Evolutionary conservation across 1,284 basidiomycete species (phyloP), one percentile per base, ranked within the genome.

Genomic region (Trichosporon sp.): DNA sequence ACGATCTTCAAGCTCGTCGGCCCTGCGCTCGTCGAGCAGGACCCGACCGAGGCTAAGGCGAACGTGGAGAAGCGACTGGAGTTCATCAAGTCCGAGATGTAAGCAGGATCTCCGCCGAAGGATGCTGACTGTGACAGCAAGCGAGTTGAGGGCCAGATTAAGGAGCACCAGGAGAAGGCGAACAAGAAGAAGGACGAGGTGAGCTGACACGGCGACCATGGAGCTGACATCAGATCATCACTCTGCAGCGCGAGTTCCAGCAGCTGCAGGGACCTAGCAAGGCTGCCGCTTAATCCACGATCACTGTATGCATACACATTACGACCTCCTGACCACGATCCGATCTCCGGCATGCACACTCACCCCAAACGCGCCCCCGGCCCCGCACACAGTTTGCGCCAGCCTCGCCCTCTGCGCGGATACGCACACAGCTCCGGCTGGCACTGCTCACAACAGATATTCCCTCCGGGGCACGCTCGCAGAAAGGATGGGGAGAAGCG

Each of bases 21-120:
- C 0, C 93, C 94, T 1, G 91, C 95, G 1, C 87, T 99, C 25
- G 89, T 98, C 7, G 89, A 91, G 76, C 96, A 98, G 83, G 95
- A 98, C 73, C 89, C 90, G 75, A 82, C 83, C 5, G 97, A 98
- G 75, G 96, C 96, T 11, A 92, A 91, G 79, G 85, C 84, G 68
- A 98, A 96, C 78, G 93, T 99, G 34, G 89, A 94, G 73, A 98
- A 93, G 69, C 89, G 96, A 6, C 84, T 99, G 47, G 92, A 94
- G 71, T 98, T 94, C 83, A 98, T 99, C 78, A 87, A 85, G 66
- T 84, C 88, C 64, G 95, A 99, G 83, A 93, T 97, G 95, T 98
- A 71, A 70, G 91, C 44, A 23, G 23, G 13, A 12, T 29, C 3
- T 1, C 3, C 6, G 5, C 9, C 9, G 6, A 15, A n/a, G n/a